phyloP scores from a whole-genome alignment of 1,284 basidiomycete genomes.

The Melanopsichium pennsylvanicum region DNA sequence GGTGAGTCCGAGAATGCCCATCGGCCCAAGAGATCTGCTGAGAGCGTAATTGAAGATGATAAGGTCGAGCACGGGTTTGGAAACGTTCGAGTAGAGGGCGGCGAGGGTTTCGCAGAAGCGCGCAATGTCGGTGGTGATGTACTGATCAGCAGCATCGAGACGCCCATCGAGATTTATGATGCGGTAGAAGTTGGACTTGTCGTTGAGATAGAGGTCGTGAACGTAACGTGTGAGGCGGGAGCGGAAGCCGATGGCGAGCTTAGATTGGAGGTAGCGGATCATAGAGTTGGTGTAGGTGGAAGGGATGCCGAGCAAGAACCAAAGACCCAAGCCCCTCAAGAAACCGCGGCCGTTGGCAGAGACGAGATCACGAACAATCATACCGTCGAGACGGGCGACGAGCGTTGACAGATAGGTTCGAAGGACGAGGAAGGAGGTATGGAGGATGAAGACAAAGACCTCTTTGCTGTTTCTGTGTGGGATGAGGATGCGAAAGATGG shows the following conservation, averaged over 20 bases:
- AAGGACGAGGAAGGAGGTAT: slow-evolving; percentile 86
- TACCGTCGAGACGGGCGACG: slow-evolving; percentile 87
- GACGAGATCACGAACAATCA: slow-evolving; percentile 86
- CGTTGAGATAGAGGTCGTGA: slow-evolving; percentile 80
- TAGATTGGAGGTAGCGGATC: slow-evolving; percentile 91
- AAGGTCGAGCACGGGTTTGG: slow-evolving; percentile 87
- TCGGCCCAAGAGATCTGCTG: slow-evolving; percentile 80
- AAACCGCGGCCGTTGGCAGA: slow-evolving; percentile 87
- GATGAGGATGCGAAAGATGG: slow-evolving; percentile 63
- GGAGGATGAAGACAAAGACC: slow-evolving; percentile 77
- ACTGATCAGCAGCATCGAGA: slow-evolving; percentile 68
- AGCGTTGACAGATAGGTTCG: slow-evolving; percentile 77
- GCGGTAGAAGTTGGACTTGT: slow-evolving; percentile 71
- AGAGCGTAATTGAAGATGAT: slow-evolving; percentile 93
- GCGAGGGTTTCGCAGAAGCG: slow-evolving; percentile 87
- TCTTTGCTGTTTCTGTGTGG: slow-evolving; percentile 71
- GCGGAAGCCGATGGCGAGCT: slow-evolving; percentile 82
- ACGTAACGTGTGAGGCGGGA: slow-evolving; percentile 89
- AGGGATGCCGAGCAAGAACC: slow-evolving; percentile 89
- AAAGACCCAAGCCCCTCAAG: slow-evolving; percentile 80
- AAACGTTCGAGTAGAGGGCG: slow-evolving; percentile 75
- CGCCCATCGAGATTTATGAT: slow-evolving; percentile 62
- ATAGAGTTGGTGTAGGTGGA: slow-evolving; percentile 96
- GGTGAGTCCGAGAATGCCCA: slow-evolving; percentile 79
- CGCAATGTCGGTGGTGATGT: slow-evolving; percentile 91